Percentiles rank a stretch among this genome's conserved stretches.
These are phyloP conservation scores for Zasmidium cellare DNA, from an alignment of 2,329 filamentous ascomycete genomes.

Conservation along the genomic window DNA sequence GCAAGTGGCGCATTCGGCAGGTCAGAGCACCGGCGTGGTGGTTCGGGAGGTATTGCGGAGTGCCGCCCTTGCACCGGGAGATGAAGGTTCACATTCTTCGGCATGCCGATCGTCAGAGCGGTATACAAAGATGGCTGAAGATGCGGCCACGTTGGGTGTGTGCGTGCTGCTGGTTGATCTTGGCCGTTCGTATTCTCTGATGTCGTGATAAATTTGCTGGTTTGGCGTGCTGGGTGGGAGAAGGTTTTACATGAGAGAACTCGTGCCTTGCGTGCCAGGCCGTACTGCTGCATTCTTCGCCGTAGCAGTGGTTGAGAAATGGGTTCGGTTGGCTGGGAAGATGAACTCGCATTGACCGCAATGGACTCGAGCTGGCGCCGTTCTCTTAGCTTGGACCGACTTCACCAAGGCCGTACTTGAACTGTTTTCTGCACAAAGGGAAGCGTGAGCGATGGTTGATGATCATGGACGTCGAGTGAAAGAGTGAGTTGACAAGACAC, in stretches of 20 bases:
- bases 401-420: too few species aligned
- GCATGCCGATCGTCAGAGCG: conserved; percentile 3
- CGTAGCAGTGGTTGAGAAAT: neutral
- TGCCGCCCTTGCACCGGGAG: conserved; percentile 7
- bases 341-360: too few species aligned
- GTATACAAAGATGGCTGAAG: neutral
- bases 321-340: too few species aligned
- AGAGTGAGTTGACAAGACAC: too few species aligned
- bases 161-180: neutral
- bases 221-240: neutral
- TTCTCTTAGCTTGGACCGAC: too few species aligned
- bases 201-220: neutral
- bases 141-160: neutral
- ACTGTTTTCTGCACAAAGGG: too few species aligned
- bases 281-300: neutral
- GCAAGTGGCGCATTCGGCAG: neutral
- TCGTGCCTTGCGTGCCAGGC: neutral
- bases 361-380: too few species aligned
- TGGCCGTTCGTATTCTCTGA: neutral
- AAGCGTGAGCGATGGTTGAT: too few species aligned
- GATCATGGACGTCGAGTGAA: too few species aligned
- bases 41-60: conserved; percentile 7
- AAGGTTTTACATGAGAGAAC: neutral
- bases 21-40: neutral
- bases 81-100: neutral